Base-by-base conservation (phyloP, 768 basidiomycete genomes). In the Tulasnella sp. region DNA sequence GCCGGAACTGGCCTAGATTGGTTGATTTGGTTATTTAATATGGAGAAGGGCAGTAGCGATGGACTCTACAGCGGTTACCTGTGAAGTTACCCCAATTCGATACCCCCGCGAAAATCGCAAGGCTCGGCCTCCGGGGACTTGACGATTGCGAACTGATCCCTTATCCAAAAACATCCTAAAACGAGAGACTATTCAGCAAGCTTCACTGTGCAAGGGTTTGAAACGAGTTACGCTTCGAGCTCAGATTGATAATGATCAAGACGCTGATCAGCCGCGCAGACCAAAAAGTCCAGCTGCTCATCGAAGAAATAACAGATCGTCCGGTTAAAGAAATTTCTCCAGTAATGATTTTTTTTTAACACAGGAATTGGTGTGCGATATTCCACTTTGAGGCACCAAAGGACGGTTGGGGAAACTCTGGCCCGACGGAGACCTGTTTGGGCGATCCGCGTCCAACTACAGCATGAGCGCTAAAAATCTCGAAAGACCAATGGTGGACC, bases 171-270 rank as follows among this genome's bases (percentile, higher is more conserved):
- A 79, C 72, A 73, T 56, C 9, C 78, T 79, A 36, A 24, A 77
- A 38, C 18, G 24, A 12, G 18, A 75, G 46, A 16, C 18, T 21
- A 48, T 16, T 48, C 39, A 48, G 31, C 3, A 3, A 16, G 74
- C 10, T 31, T 4, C 40, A 10, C 12, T 31, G 4, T 77, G 42
- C 46, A 16, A 21, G 14, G 3, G 14, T 16, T 48, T 16, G 14
- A 16, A 16, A 48, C 19, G 7, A 78, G 71, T 42, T n/a, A 79
- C 78, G 14, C 7, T 75, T 79, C 78, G 40, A 79, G 73, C 21
- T 73, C 78, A 36, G 78, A 74, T 44, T 79, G 78, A 34, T 74
- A 79, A 27, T 75, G 40, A 44, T 79, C 78, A 14, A 79, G 72
- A 71, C 74, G 74, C 21, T 42, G 21, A 24, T 38, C 36, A 9